A percentile compares a stretch with the other conserved stretches of the same genome.
Evolutionary conservation across 2,329 filamentous ascomycete species (phyloP).

Genomic region (Akanthomyces lecanii): DNA sequence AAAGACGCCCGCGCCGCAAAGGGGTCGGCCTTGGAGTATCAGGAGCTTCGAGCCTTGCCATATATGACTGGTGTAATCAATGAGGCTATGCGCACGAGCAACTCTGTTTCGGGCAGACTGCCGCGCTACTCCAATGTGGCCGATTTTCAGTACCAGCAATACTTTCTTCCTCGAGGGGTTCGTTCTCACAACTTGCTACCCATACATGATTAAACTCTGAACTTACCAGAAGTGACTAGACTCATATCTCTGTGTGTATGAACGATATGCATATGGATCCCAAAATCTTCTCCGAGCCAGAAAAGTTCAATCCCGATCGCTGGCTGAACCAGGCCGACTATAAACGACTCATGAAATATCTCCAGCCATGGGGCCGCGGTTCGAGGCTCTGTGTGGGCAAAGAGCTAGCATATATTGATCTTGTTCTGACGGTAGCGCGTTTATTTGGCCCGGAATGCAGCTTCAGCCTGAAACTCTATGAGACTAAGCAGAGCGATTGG

Average conservation of each 20-base stretch:
- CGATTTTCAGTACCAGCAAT: neutral
- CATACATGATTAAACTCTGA: neutral
- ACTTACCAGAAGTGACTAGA: neutral
- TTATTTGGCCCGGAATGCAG: neutral
- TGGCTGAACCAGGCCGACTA: neutral
- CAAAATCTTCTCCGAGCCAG: neutral
- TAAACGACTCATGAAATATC: neutral
- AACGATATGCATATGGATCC: neutral
- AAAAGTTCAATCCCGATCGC: neutral
- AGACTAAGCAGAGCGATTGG: neutral
- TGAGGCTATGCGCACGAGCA: neutral
- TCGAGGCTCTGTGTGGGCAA: neutral
- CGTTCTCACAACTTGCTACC: neutral
- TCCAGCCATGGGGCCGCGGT: constrained; percentile 3
- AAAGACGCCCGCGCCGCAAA: no score
- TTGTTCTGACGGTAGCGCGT: no score
- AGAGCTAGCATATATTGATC: neutral
- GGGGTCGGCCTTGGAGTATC: no score
- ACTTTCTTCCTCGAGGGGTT: neutral
- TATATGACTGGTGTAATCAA: neutral
- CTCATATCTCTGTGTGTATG: neutral
- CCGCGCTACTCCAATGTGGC: neutral
- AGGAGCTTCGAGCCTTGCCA: no score
- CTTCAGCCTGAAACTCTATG: neutral
- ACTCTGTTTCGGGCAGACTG: neutral